Base-by-base conservation (phyloP, 352 stramenopile genomes). In the Thalassiosira livingstoniorum region DNA sequence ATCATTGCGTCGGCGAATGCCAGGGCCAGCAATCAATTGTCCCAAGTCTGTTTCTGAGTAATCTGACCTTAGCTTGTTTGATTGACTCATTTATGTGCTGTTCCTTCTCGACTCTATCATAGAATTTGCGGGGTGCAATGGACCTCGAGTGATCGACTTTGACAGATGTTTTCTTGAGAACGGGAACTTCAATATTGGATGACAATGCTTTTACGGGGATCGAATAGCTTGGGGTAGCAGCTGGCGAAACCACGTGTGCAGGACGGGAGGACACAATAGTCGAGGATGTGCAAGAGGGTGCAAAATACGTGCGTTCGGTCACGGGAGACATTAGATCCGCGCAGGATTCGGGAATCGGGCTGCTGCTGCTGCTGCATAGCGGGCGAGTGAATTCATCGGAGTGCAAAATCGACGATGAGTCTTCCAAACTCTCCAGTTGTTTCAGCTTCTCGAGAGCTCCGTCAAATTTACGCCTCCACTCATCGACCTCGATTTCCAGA, bases 51-150 rank as follows among this genome's bases (percentile, higher is more conserved):
- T 51, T 55, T 15, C 23, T 57, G 71, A 82, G 53, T 80, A 82
- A 83, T 87, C 80, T 87, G 80, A 77, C 85, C 82, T 75, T 54
- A 83, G 82, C 82, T 85, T 76, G 78, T 85, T 71, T 79, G 82
- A 84, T 83, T 63, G 72, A 73, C 81, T 85, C 73, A 43, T 74
- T 84, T 81, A 85, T 82, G 69, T 87, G 64, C 61, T 80, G 75
- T 77, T 61, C 29, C 34, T 78, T 79, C 77, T 88, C 75, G 64
- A 79, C 75, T 78, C 75, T 87, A 60, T 68, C 37, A 55, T 73
- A 35, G 3, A 73, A 18, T 27, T 58, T 66, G 27, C 43, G 60
- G 45, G 71, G 62, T 31, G 61, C 0, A 31, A 51, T 39, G 35
- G 43, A 21, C 55, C 23, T 45, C 35, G 27, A 15, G 3, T 34